Evolutionary conservation across 2,329 filamentous ascomycete species (phyloP).

Genomic region (Hypoxylon sp.): DNA sequence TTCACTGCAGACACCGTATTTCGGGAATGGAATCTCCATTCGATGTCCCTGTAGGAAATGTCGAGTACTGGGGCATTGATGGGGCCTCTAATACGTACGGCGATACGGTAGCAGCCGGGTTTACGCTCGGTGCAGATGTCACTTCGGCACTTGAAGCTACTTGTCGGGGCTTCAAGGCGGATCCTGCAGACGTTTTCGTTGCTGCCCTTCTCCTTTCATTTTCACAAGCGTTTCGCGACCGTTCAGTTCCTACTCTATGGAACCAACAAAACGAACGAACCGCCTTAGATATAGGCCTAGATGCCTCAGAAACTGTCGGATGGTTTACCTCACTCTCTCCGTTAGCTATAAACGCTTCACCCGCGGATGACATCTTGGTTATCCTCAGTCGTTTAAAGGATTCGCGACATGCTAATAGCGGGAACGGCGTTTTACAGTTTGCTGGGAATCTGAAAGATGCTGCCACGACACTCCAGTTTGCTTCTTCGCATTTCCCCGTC

Average conservation of each 20-base stretch:
- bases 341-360: conserved; percentile 61
- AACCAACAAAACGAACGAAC: conserved; percentile 67
- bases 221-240: conserved; percentile 67
- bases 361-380: conserved; percentile 64
- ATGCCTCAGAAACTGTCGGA: conserved; percentile 70
- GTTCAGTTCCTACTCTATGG: conserved; percentile 67
- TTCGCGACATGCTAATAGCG: conserved; percentile 60
- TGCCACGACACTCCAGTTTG: conserved; percentile 50
- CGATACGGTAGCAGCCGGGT: conserved; percentile 60
- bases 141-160: conserved; percentile 61
- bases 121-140: conserved; percentile 61
- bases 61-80: conserved; percentile 65
- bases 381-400: conserved; percentile 70
- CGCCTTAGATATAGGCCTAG: conserved; percentile 61
- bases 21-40: conserved; percentile 58
- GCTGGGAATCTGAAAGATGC: conserved; percentile 55
- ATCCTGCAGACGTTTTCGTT: conserved; percentile 68
- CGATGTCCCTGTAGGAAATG: conserved; percentile 57
- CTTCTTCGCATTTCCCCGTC: conserved; percentile 64
- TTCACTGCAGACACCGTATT: conserved; percentile 60
- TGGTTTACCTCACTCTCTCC: conserved; percentile 73
- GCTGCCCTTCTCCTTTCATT: conserved; percentile 70
- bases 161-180: conserved; percentile 65
- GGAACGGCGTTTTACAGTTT: conserved; percentile 66
- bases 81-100: conserved; percentile 62